phyloP scores from a whole-genome alignment of 495 filamentous ascomycete species.

The Aspergillus nanangensis region DNA sequence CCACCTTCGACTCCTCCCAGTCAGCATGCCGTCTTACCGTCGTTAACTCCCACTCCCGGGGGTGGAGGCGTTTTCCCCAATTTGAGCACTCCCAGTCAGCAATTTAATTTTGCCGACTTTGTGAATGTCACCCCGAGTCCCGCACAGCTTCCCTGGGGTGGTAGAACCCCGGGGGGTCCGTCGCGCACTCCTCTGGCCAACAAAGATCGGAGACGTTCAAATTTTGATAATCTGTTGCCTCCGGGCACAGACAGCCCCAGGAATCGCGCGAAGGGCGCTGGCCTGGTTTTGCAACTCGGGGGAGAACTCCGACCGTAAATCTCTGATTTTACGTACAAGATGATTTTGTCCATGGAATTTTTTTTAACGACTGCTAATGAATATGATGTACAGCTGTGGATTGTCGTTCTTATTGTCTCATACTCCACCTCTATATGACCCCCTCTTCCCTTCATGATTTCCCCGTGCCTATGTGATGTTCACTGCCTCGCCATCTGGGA shows the following conservation, averaged over 20 bases:
- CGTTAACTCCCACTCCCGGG: conserved; percentile 71
- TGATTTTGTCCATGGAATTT: conserved; percentile 20
- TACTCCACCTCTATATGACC: conserved; percentile 19
- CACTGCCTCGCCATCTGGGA: not conserved
- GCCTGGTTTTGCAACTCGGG: conserved; percentile 38
- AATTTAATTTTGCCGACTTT: conserved; percentile 95
- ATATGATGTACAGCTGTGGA: conserved; percentile 22
- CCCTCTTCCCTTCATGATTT: not conserved
- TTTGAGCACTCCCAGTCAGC: conserved; percentile 55
- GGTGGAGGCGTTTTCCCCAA: conserved; percentile 55
- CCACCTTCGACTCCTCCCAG: conserved; percentile 87
- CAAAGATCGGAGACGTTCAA: conserved; percentile 56
- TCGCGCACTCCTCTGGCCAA: conserved; percentile 57
- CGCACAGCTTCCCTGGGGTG: conserved; percentile 76
- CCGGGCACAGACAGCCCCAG: conserved; percentile 39
- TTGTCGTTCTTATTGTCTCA: too few species aligned
- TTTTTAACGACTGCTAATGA: conserved; percentile 32
- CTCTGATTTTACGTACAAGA: not conserved
- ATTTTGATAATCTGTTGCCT: conserved; percentile 62
- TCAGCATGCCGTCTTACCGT: conserved; percentile 60
- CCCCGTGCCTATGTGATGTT: not conserved
- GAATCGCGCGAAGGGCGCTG: conserved; percentile 23
- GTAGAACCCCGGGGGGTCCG: conserved; percentile 49
- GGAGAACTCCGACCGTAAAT: conserved; percentile 37
- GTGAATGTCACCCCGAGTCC: conserved; percentile 96